Evolutionary conservation across 257 asterid species (phyloP).

Genomic region (Solanum piurae): DNA sequence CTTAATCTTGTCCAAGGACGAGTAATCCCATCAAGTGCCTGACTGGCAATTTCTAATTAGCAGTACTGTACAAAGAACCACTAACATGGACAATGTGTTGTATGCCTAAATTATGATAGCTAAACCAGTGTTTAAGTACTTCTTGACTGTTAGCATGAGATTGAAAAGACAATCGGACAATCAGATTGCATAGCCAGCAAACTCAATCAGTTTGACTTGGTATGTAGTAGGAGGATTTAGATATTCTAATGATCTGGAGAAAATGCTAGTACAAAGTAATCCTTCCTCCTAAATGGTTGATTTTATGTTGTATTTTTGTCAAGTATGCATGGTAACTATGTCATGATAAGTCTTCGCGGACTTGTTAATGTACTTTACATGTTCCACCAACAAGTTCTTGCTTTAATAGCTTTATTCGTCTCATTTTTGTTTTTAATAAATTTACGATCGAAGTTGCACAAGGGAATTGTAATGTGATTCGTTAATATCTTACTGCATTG

Average conservation of each 20-base stretch:
- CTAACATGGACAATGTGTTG: neutral
- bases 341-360: neutral
- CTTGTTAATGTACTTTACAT: neutral
- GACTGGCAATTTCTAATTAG: neutral
- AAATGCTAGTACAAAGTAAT: neutral
- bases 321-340: neutral
- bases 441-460: neutral
- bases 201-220: neutral
- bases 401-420: neutral
- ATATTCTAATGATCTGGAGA: neutral
- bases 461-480: slow-evolving; percentile 2
- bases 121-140: neutral
- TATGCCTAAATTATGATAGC: neutral
- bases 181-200: neutral
- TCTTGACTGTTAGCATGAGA: neutral
- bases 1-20: neutral
- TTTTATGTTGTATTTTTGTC: neutral
- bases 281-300: neutral
- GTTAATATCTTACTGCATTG: slow-evolving; percentile 17
- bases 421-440: neutral
- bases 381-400: neutral
- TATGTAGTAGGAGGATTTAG: neutral
- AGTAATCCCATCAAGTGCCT: neutral
- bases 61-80: neutral
- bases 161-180: neutral